Evolutionary conservation across 768 basidiomycete species (phyloP).

Genomic region (Boletus patriciae): DNA sequence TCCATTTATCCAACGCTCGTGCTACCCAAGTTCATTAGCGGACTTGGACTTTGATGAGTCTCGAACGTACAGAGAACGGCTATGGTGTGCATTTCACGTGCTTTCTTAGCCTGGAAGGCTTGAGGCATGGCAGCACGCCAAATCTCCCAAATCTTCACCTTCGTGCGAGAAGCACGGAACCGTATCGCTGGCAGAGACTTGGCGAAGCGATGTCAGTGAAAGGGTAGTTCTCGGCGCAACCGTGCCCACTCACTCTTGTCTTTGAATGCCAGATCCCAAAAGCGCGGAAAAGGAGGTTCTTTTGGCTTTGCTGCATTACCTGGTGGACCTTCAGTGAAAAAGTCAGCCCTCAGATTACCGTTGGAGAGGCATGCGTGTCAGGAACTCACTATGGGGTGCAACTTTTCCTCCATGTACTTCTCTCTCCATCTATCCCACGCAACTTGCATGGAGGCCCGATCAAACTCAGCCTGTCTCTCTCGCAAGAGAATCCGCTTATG

Average conservation of each 20-base stretch:
- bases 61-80: conserved; percentile 55
- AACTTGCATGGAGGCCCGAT: conserved; percentile 46
- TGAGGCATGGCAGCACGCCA: conserved; percentile 75
- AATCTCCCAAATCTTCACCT: conserved; percentile 57
- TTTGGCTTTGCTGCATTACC: conserved; percentile 57
- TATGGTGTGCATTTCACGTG: conserved; percentile 58
- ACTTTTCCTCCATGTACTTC: conserved; percentile 59
- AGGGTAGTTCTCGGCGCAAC: background rate
- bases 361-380: background rate
- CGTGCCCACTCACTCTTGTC: conserved; percentile 53
- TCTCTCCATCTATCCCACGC: conserved; percentile 85
- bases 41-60: background rate
- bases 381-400: conserved; percentile 61
- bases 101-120: conserved; percentile 62
- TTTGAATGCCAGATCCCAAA: conserved; percentile 75
- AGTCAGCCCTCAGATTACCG: conserved; percentile 4
- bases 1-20: conserved; percentile 65
- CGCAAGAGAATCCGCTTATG: conserved; percentile 60
- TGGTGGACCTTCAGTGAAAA: conserved; percentile 36
- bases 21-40: conserved; percentile 30
- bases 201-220: conserved; percentile 10
- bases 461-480: conserved; percentile 62
- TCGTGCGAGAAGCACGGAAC: conserved; percentile 63
- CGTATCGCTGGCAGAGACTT: conserved; percentile 80
- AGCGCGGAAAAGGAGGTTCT: conserved; percentile 60